Evolutionary conservation across 2,329 filamentous ascomycete species (phyloP).

Genomic region (Botryosphaeria dothidea): DNA sequence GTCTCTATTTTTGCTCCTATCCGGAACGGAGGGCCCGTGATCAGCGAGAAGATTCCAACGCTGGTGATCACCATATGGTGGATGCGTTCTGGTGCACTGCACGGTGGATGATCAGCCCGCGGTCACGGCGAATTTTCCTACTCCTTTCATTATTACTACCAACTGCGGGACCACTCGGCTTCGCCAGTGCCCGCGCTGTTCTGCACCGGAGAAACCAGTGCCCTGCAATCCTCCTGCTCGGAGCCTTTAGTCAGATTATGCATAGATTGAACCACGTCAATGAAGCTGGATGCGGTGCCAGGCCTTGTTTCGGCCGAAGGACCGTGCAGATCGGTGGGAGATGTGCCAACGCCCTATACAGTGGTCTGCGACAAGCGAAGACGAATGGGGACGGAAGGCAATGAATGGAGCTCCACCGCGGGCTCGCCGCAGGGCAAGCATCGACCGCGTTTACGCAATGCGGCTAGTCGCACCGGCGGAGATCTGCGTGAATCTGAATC

Average conservation of each 20-base stretch:
- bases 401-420: slow-evolving; percentile 12
- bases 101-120: slow-evolving; percentile 9
- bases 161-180: not conserved
- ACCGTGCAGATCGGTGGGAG: not conserved
- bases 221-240: not conserved
- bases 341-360: slow-evolving; percentile 9
- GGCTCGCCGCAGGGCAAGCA: not conserved
- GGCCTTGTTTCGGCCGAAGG: not conserved
- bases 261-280: not conserved
- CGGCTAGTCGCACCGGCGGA: not conserved
- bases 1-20: slow-evolving; percentile 13
- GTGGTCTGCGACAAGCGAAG: slow-evolving; percentile 6
- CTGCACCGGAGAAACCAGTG: no score
- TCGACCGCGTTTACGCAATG: slow-evolving; percentile 14
- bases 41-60: slow-evolving; percentile 3
- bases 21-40: not conserved
- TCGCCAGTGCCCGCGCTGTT: not conserved
- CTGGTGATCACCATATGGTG: not conserved
- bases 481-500: slow-evolving; percentile 6
- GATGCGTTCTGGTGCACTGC: slow-evolving; percentile 10
- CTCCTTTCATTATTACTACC: not conserved
- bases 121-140: not conserved
- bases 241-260: not conserved
- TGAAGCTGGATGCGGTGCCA: not conserved
- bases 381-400: not conserved